Percentiles rank a stretch among this genome's conserved stretches.
Evolutionary conservation across 768 basidiomycete species (phyloP).

Genomic region (Boletus vermiculosoides): DNA sequence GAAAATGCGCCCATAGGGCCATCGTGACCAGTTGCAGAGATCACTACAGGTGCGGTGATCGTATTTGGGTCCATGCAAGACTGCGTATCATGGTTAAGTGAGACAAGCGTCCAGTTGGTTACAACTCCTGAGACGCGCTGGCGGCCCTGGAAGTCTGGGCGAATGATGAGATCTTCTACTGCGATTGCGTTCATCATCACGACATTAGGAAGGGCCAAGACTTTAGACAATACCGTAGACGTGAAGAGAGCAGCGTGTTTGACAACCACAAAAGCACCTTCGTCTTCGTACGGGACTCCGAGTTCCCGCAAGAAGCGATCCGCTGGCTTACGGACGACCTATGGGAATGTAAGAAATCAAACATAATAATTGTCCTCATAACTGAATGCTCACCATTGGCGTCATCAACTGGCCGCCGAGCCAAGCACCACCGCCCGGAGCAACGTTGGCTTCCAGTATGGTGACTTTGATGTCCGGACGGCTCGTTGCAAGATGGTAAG

Average conservation of each 20-base stretch:
- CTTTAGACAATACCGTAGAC: slow-evolving; percentile 67
- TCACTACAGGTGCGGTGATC: slow-evolving; percentile 73
- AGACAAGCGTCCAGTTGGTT: slow-evolving; percentile 53
- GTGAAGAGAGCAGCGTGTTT: slow-evolving; percentile 84
- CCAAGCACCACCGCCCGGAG: slow-evolving; percentile 78
- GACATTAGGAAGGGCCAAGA: slow-evolving; percentile 69
- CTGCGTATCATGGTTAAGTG: slow-evolving; percentile 70
- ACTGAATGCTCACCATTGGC: slow-evolving; percentile 54
- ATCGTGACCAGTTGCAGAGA: slow-evolving; percentile 75
- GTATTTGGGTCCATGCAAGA: slow-evolving; percentile 79
- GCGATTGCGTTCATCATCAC: slow-evolving; percentile 77
- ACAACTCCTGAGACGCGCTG: slow-evolving; percentile 53
- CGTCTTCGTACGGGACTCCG: slow-evolving; percentile 74
- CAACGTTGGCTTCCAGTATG: slow-evolving; percentile 76
- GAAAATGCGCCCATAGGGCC: slow-evolving; percentile 81
- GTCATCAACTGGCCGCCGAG: slow-evolving; percentile 78
- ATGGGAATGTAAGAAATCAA: background rate
- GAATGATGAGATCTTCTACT: slow-evolving; percentile 77
- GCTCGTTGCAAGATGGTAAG: slow-evolving; percentile 65
- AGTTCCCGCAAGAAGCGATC: slow-evolving; percentile 68
- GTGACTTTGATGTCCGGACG: slow-evolving; percentile 67
- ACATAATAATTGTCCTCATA: background rate
- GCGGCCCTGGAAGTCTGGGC: slow-evolving; percentile 43
- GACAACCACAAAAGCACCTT: slow-evolving; percentile 74
- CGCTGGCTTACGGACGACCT: slow-evolving; percentile 79